Percentiles rank a stretch among this genome's conserved stretches.
Evolutionary conservation across 305 asterid genomes (phyloP).

Genomic region (Solanum hybrid): DNA sequence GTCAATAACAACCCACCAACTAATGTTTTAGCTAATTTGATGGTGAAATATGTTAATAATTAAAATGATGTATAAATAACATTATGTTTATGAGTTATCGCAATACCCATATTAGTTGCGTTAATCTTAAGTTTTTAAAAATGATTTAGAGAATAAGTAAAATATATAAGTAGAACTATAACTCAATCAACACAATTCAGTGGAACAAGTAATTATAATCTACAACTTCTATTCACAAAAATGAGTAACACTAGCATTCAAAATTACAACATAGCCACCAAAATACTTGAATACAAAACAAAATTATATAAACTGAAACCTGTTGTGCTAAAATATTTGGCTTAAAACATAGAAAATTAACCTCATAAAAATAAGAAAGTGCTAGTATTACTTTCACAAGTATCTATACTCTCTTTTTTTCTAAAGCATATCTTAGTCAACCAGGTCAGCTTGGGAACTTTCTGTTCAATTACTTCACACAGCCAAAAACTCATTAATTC

Average conservation of each 20-base stretch:
- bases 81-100: no score
- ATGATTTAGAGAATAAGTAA: no score
- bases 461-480: neutral
- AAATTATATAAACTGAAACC: conserved; percentile 9
- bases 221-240: conserved; percentile 3
- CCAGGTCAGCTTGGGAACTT: conserved; percentile 3
- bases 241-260: neutral
- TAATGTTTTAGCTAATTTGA: neutral
- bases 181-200: neutral
- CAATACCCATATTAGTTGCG: neutral
- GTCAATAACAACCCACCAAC: neutral
- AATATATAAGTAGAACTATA: neutral
- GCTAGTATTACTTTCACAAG: neutral
- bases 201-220: neutral
- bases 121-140: neutral
- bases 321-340: neutral
- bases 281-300: conserved; percentile 9
- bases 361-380: neutral
- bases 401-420: neutral
- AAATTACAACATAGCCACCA: conserved; percentile 1
- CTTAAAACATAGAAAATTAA: neutral
- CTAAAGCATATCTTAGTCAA: conserved; percentile 4
- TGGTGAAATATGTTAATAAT: neutral
- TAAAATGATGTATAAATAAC: neutral
- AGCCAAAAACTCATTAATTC: neutral